Base-by-base conservation (phyloP, 805 yeast species). In the Pichia scutulata region DNA sequence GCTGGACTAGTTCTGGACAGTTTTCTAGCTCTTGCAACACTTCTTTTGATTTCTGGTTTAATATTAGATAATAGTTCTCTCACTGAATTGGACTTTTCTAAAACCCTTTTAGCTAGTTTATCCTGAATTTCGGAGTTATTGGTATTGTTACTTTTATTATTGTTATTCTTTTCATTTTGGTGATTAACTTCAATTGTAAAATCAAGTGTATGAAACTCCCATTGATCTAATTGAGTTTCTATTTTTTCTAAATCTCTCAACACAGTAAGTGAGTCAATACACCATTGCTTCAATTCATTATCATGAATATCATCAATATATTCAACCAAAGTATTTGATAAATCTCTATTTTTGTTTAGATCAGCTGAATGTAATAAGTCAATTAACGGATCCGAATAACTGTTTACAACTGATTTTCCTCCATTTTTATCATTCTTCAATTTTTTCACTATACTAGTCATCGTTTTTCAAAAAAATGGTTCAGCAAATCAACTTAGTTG, bases 141-240 rank as follows among this genome's bases (percentile, higher is more conserved):
- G 19, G 57, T 57, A 40, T 33, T 33, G 19, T 58, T 57, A 40
- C 58, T 61, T 26, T 56, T 39, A 23, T 33, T 25, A 18, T 50
- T 37, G 33, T 25, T 36, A 10, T 25, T 44, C 22, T 39, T 22
- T 23, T 24, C 28, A 16, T 46, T 47, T 28, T 28, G 33, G 36
- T 46, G 46, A 25, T 55, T 49, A 21, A 50, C 41, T 23, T 43
- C 48, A 24, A 56, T 39, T 21, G 71, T 69, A 53, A 71, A 70
- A 55, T 78, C 81, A 25, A 78, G 61, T 10, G 82, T 74, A 42
- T 75, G 64, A 51, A 78, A 78, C 47, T 78, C 81, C 84, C 83
- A 78, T 52, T 75, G 74, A 52, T 74, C 70, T 44, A 76, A 65
- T 36, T 67, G 70, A 37, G 73, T 61, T 54, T 74, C 77, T 21